These are phyloP conservation scores for Mortierella claussenii DNA, from an alignment of 192 early-diverging fungal species.

Conservation along the genomic window DNA sequence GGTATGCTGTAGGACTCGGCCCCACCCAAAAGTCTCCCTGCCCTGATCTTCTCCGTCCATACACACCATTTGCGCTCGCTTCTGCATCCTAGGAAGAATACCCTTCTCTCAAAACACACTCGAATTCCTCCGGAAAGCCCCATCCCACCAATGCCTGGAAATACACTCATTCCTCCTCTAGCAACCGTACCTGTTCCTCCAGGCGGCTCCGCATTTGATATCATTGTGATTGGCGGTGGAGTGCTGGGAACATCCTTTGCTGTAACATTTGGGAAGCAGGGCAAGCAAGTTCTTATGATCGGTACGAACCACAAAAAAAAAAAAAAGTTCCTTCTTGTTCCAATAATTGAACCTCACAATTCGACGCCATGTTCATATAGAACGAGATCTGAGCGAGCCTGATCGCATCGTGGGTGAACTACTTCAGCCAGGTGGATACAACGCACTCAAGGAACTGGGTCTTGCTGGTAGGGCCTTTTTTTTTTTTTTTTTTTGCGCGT, in stretches of 20 bases:
- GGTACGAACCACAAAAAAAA: too few species aligned
- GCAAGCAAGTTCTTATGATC: conserved; percentile 73
- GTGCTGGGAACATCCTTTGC: conserved; percentile 91
- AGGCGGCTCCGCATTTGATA: conserved; percentile 66
- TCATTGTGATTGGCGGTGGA: conserved; percentile 92
- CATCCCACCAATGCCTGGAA: not conserved
- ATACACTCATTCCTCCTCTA: conserved; percentile 21
- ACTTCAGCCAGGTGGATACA: conserved; percentile 93
- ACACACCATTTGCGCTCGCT: too few species aligned
- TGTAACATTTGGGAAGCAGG: conserved; percentile 75
- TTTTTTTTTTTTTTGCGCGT: too few species aligned
- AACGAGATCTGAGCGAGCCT: conserved; percentile 92
- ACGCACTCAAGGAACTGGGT: conserved; percentile 82
- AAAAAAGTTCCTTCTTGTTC: too few species aligned
- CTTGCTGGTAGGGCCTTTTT: conserved; percentile 47
- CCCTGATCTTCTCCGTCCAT: too few species aligned
- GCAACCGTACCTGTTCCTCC: conserved; percentile 27
- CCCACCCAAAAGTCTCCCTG: too few species aligned
- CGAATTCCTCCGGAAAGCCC: too few species aligned
- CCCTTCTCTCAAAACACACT: too few species aligned
- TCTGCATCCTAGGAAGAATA: too few species aligned
- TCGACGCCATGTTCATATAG: conserved; percentile 47
- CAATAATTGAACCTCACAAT: conserved; percentile 36
- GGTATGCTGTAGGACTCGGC: too few species aligned
- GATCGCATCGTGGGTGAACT: conserved; percentile 99